Percentiles rank a stretch among this genome's conserved stretches.
phyloP scores from a whole-genome alignment of 2,329 filamentous ascomycete genomes.

The Ophiostoma pallidulum region DNA sequence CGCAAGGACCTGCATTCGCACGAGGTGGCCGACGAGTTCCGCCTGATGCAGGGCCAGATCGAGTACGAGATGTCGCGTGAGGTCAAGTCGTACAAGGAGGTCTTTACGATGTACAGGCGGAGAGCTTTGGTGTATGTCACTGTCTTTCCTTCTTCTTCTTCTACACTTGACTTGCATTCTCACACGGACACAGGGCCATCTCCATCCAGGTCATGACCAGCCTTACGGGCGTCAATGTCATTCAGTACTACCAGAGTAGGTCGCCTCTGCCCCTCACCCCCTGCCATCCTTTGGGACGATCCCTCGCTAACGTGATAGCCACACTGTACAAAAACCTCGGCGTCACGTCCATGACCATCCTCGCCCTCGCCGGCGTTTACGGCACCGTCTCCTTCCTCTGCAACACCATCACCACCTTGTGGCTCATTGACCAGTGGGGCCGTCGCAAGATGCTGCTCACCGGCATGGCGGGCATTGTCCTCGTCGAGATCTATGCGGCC shows the following conservation, averaged over 20 bases:
- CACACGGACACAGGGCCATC: conserved; percentile 31
- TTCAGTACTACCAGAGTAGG: conserved; percentile 24
- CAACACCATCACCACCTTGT: conserved; percentile 42
- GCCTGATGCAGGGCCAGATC: conserved; percentile 43
- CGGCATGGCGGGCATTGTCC: conserved; percentile 40
- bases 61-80: conserved; percentile 49
- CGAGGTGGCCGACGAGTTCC: conserved; percentile 41
- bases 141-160: not conserved
- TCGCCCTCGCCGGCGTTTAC: conserved; percentile 45
- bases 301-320: conserved; percentile 24
- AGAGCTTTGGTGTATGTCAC: conserved; percentile 35
- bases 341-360: conserved; percentile 38
- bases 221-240: conserved; percentile 48
- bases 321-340: conserved; percentile 46
- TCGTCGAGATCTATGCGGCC: conserved; percentile 50
- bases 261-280: no score
- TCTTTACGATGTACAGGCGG: conserved; percentile 41
- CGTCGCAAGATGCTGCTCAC: conserved; percentile 49
- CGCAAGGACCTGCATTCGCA: conserved; percentile 34
- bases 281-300: not conserved
- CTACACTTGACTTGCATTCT: conserved; percentile 13
- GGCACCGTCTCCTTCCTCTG: conserved; percentile 42
- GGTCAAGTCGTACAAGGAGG: conserved; percentile 40
- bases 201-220: conserved; percentile 49
- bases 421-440: conserved; percentile 48